Percentiles rank a stretch among this genome's conserved stretches.
phyloP scores from a whole-genome alignment of 371 early-diverging fungal genomes.

The Mucor piriformis region DNA sequence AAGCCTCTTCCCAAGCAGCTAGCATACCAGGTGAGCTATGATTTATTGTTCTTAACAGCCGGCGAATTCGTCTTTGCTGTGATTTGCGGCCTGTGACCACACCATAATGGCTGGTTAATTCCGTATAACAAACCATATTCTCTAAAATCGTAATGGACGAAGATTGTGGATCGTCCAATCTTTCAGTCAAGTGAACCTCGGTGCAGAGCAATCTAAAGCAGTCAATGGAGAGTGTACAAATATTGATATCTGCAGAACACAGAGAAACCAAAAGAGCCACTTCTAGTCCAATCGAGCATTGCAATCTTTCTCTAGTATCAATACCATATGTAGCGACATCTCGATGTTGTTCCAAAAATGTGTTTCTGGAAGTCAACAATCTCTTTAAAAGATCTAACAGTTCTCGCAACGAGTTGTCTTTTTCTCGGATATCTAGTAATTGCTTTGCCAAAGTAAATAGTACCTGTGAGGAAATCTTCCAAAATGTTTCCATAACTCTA shows the following conservation, averaged over 20 bases:
- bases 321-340: constrained; percentile 55
- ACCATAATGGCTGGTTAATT: constrained; percentile 53
- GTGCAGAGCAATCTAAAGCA: constrained; percentile 62
- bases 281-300: constrained; percentile 72
- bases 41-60: constrained; percentile 62
- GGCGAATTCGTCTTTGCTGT: constrained; percentile 75
- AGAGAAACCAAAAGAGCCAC: constrained; percentile 71
- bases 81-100: constrained; percentile 67
- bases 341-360: constrained; percentile 63
- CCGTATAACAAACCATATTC: constrained; percentile 69
- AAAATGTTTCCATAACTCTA: constrained; percentile 59
- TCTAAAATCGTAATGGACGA: constrained; percentile 64
- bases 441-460: constrained; percentile 46
- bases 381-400: constrained; percentile 67
- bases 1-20: constrained; percentile 84
- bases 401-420: constrained; percentile 57
- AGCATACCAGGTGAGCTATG: constrained; percentile 74
- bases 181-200: constrained; percentile 61
- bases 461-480: constrained; percentile 60
- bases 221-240: constrained; percentile 55
- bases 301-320: constrained; percentile 66
- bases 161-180: constrained; percentile 49
- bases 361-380: constrained; percentile 65
- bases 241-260: constrained; percentile 71
- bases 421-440: constrained; percentile 48